Conservation (phyloP, 2,329 filamentous ascomycete genomes). For the Aspergillus ibericus region DNA sequence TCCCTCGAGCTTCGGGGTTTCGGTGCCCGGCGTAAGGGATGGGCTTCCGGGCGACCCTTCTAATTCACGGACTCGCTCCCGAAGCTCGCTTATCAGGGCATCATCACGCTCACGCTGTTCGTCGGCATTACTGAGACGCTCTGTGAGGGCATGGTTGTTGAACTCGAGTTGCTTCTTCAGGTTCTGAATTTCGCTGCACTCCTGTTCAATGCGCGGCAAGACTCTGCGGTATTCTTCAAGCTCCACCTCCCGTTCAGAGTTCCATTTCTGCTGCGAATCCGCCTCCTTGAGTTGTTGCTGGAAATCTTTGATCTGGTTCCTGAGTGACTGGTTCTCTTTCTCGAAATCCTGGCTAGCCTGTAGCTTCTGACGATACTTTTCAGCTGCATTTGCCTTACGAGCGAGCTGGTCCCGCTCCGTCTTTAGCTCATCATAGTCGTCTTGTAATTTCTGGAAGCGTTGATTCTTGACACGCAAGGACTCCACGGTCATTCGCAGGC, state of each 20-base stretch:
- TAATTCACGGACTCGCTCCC: slow-evolving; percentile 45
- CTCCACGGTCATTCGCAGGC: slow-evolving; percentile 46
- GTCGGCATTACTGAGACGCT: slow-evolving; percentile 44
- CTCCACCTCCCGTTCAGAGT: slow-evolving; percentile 43
- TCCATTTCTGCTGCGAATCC: slow-evolving; percentile 43
- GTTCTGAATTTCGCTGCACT: slow-evolving; percentile 49
- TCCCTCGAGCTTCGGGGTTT: slow-evolving; percentile 41
- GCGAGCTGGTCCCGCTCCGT: slow-evolving; percentile 48
- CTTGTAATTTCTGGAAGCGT: slow-evolving; percentile 48
- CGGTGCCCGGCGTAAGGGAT: slow-evolving; percentile 37
- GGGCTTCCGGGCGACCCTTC: slow-evolving; percentile 42
- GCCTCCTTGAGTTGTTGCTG: slow-evolving; percentile 49
- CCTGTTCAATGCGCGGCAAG: slow-evolving; percentile 49
- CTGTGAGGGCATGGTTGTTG: slow-evolving; percentile 49
- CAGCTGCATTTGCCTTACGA: slow-evolving; percentile 50
- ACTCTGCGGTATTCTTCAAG: slow-evolving; percentile 48
- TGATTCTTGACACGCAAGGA: slow-evolving; percentile 47
- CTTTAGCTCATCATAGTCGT: slow-evolving; percentile 52
- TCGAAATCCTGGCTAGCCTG: slow-evolving; percentile 51
- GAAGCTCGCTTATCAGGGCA: slow-evolving; percentile 42
- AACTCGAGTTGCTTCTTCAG: slow-evolving; percentile 51
- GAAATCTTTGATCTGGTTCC: slow-evolving; percentile 47
- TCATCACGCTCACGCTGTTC: slow-evolving; percentile 46
- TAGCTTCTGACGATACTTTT: slow-evolving; percentile 52
- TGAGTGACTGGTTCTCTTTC: slow-evolving; percentile 50